Percentiles rank a stretch among this genome's conserved stretches.
phyloP scores from a whole-genome alignment of 164 flowering plant genomes.

The Vitis amurensis region DNA sequence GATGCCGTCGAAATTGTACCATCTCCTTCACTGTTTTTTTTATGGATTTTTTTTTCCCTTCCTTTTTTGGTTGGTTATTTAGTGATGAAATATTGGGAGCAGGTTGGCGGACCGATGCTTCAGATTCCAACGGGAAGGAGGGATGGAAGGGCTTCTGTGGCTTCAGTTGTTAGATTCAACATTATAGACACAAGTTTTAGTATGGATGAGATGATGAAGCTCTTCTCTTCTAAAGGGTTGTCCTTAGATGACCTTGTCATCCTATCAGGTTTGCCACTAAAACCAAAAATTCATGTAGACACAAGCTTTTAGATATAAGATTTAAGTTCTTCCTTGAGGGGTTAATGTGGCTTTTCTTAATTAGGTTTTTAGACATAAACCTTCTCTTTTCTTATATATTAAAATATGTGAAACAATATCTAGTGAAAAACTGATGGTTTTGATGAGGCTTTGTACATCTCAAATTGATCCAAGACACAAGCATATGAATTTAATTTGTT shows the following conservation, averaged over 20 bases:
- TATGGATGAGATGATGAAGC: slow-evolving; percentile 57
- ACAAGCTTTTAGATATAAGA: no score
- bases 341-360: no score
- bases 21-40: slow-evolving; percentile 1
- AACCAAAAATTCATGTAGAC: no score
- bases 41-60: no score
- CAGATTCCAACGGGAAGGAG: slow-evolving; percentile 63
- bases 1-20: slow-evolving; percentile 72
- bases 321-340: no score
- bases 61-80: background rate
- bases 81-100: slow-evolving; percentile 1
- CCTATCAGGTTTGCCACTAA: slow-evolving; percentile 56
- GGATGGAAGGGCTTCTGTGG: slow-evolving; percentile 64
- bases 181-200: slow-evolving; percentile 76
- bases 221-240: slow-evolving; percentile 73
- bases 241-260: slow-evolving; percentile 66
- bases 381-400: no score
- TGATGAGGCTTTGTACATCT: no score
- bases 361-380: no score
- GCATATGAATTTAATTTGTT: no score
- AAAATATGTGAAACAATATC: no score
- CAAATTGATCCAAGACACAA: no score
- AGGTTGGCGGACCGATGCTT: slow-evolving; percentile 78
- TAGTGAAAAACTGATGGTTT: no score
- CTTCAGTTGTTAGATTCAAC: slow-evolving; percentile 66